phyloP scores from a whole-genome alignment of 2,329 filamentous ascomycete genomes.

The Diaporthe ampelina region DNA sequence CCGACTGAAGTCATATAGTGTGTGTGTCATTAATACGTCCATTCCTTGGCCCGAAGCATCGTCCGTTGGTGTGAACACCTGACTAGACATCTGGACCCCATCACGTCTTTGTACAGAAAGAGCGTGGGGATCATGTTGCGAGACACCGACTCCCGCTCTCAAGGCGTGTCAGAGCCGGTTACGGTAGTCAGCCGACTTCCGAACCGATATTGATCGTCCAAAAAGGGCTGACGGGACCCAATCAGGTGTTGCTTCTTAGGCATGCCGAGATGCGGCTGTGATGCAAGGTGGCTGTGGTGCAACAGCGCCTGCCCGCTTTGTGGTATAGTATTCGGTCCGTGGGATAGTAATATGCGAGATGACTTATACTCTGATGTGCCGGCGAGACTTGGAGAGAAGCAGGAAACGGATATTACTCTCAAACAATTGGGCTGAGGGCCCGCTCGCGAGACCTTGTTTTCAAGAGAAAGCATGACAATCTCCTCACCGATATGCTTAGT shows the following conservation, averaged over 20 bases:
- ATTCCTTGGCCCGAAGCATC: slow-evolving; percentile 5
- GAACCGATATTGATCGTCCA: slow-evolving; percentile 10
- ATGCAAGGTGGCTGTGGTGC: slow-evolving; percentile 13
- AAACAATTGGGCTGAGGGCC: not conserved
- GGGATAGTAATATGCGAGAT: not conserved
- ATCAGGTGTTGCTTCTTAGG: slow-evolving; percentile 3
- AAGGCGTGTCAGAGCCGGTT: slow-evolving; percentile 9
- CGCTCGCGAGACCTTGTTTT: not conserved
- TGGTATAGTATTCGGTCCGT: not conserved
- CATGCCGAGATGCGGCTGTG: slow-evolving; percentile 18
- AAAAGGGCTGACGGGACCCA: slow-evolving; percentile 10
- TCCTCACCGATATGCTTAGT: not conserved
- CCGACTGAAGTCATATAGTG: not conserved
- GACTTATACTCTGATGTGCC: not conserved
- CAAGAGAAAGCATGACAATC: not conserved
- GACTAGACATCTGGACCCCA: not conserved
- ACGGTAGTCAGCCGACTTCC: slow-evolving; percentile 22
- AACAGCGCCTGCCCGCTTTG: not conserved
- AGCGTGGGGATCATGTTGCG: not conserved
- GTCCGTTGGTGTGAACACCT: slow-evolving; percentile 13
- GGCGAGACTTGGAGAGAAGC: not conserved
- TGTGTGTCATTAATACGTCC: slow-evolving; percentile 1
- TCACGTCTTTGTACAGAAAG: not conserved
- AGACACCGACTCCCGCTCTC: slow-evolving; percentile 23
- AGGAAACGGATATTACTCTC: not conserved